A percentile compares a stretch with the other conserved stretches of the same genome.
Conservation (phyloP, 108 stramenopile genomes). For the Nitzschia sp. region DNA sequence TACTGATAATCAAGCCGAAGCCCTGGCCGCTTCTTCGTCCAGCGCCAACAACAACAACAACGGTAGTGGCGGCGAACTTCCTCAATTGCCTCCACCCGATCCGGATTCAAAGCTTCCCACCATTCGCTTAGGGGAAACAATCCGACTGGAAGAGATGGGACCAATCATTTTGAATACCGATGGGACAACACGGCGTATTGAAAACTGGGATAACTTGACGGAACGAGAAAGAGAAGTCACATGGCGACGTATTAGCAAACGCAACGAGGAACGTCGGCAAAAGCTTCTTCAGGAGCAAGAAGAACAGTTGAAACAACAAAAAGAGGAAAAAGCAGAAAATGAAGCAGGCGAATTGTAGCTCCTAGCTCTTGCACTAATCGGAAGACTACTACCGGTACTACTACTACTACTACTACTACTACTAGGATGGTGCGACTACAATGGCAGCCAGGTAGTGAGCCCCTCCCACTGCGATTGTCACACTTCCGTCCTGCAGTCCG, state of each 20-base stretch:
- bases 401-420: not conserved
- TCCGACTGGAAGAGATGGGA: slow-evolving; percentile 78
- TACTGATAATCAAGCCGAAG: not conserved
- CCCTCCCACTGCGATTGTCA: slow-evolving; percentile 54
- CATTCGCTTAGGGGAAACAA: slow-evolving; percentile 73
- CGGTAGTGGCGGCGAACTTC: slow-evolving; percentile 8
- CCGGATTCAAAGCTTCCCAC: slow-evolving; percentile 53
- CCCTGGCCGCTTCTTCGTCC: not conserved
- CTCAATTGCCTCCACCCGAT: slow-evolving; percentile 40
- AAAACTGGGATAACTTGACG: slow-evolving; percentile 84
- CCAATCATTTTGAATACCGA: slow-evolving; percentile 88
- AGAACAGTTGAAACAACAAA: slow-evolving; percentile 24
- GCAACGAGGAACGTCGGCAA: slow-evolving; percentile 77
- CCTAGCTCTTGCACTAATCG: not conserved
- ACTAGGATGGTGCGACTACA: not conserved
- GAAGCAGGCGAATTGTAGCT: slow-evolving; percentile 20
- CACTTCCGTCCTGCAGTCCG: slow-evolving; percentile 13
- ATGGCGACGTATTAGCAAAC: slow-evolving; percentile 85
- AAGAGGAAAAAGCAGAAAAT: not conserved
- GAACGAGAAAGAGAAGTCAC: slow-evolving; percentile 76
- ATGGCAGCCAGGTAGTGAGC: slow-evolving; percentile 45
- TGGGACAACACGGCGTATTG: slow-evolving; percentile 75
- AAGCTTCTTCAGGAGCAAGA: slow-evolving; percentile 55
- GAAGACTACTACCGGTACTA: not conserved
- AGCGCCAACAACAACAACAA: not conserved